phyloP scores from a whole-genome alignment of 176 grass and related monocot genomes.

The Oryza meyeriana region DNA sequence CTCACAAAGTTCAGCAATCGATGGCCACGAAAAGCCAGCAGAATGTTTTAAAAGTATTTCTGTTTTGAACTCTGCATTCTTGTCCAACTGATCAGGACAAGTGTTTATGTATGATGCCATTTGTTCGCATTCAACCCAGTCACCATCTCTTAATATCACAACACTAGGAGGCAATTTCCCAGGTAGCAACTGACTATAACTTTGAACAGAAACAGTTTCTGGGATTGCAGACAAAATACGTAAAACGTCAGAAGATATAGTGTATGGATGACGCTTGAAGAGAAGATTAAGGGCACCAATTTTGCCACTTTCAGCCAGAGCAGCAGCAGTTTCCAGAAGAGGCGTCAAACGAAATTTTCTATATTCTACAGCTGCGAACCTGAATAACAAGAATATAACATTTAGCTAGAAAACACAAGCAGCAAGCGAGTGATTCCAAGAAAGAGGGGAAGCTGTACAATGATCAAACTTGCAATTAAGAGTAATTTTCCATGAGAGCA shows the following conservation, averaged over 20 bases:
- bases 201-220: slow-evolving; percentile 87
- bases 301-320: slow-evolving; percentile 92
- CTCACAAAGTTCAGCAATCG: slow-evolving; percentile 58
- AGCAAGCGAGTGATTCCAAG: slow-evolving; percentile 7
- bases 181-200: slow-evolving; percentile 86
- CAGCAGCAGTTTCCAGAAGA: slow-evolving; percentile 61
- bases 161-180: slow-evolving; percentile 59
- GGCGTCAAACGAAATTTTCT: slow-evolving; percentile 63
- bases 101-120: slow-evolving; percentile 68
- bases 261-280: slow-evolving; percentile 96
- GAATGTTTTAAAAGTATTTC: slow-evolving; percentile 72
- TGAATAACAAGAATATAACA: slow-evolving; percentile 47
- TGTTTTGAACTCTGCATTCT: slow-evolving; percentile 55
- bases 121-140: slow-evolving; percentile 92
- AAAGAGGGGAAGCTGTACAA: not conserved
- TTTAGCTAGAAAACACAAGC: slow-evolving; percentile 29
- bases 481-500: slow-evolving; percentile 23
- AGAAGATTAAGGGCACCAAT: slow-evolving; percentile 94
- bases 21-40: slow-evolving; percentile 79
- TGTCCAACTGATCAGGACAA: slow-evolving; percentile 37
- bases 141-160: slow-evolving; percentile 66
- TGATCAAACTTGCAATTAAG: not conserved
- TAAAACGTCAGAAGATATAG: slow-evolving; percentile 61
- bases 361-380: slow-evolving; percentile 79
- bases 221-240: slow-evolving; percentile 75